phyloP scores from a whole-genome alignment of 108 stramenopile genomes.

The Cyclotella choctawhatcheeana region DNA sequence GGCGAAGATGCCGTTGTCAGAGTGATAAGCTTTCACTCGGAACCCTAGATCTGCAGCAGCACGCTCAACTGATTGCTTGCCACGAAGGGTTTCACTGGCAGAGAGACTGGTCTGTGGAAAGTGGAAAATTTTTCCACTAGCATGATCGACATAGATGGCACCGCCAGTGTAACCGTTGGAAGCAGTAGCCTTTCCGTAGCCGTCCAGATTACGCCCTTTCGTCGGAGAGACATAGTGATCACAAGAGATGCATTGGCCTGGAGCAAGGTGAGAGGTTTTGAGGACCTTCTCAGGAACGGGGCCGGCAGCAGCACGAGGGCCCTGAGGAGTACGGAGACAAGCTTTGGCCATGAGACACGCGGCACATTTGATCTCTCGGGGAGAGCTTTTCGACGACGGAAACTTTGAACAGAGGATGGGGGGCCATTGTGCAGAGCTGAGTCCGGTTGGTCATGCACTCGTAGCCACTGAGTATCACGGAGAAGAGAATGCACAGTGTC shows the following conservation, averaged over 20 bases:
- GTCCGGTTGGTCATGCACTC: neutral
- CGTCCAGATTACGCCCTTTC: neutral
- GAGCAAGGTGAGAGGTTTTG: neutral
- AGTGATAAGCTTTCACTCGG: slow-evolving; percentile 21
- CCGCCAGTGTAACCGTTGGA: neutral
- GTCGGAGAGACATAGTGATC: neutral
- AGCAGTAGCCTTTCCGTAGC: neutral
- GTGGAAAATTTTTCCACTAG: slow-evolving; percentile 8
- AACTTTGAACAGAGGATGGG: neutral
- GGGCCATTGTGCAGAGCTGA: neutral
- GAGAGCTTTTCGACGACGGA: too few species aligned
- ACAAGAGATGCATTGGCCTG: slow-evolving; percentile 4
- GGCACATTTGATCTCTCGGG: too few species aligned
- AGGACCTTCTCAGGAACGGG: neutral
- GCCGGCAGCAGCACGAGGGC: neutral
- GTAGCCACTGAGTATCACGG: neutral
- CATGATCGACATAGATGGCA: slow-evolving; percentile 5
- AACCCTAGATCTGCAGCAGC: slow-evolving; percentile 7
- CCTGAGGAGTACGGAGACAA: neutral
- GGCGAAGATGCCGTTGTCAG: slow-evolving; percentile 44
- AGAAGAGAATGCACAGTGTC: neutral
- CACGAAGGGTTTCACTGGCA: neutral
- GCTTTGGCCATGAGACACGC: slow-evolving; percentile 4
- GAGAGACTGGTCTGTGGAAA: neutral
- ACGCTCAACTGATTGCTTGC: neutral